Base-by-base conservation (phyloP, 331 rosid species). In the Rhamnella rubrinervis region DNA sequence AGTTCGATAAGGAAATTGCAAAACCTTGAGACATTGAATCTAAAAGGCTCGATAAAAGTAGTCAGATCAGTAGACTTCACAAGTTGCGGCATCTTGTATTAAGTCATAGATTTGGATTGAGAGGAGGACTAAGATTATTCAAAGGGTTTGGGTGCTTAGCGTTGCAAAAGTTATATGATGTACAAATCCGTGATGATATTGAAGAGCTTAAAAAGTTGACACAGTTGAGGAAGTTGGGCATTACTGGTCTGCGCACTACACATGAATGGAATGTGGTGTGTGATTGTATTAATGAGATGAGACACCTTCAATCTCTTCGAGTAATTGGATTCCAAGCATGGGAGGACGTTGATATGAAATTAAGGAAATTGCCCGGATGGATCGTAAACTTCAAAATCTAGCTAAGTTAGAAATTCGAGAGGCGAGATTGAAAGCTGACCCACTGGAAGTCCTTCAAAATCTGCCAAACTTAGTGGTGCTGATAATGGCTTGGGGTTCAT, bases 1-100 rank as follows among this genome's bases (percentile, higher is more conserved):
- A 65, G 63, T 55, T 75, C 72, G 44, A 61, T 82, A 8, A 61
- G 67, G 6, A 63, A 61, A 39, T 72, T 78, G 21, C 59, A 23
- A 17, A 69, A 78, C 7, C 61, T 82, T 0, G 46, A 71, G 19
- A 58, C 76, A 5, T 35, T 78, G 50, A 65, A 75, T 63, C 15
- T 78, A 5, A 50, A 26, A 23, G 13, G 46, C 5, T 61, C 79
- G 8, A 23, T 40, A 23, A 23, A 23, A 23, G 23, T 23, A 23
- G 23, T 23, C 23, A 23, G 23, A 23, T 75, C 53, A 74, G 53
- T 44, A 53, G 63, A 2, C 84, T 80, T 59, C 60, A 46, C 25
- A 80, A 80, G 28, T 53, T 80, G 25, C 15, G 74, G n/a, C 77
- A 53, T 49, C 63, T 73, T 18, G 1, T 63, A 6, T 40, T 26